phyloP scores from a whole-genome alignment of 2,329 filamentous ascomycete species.

The Alternaria sp. region DNA sequence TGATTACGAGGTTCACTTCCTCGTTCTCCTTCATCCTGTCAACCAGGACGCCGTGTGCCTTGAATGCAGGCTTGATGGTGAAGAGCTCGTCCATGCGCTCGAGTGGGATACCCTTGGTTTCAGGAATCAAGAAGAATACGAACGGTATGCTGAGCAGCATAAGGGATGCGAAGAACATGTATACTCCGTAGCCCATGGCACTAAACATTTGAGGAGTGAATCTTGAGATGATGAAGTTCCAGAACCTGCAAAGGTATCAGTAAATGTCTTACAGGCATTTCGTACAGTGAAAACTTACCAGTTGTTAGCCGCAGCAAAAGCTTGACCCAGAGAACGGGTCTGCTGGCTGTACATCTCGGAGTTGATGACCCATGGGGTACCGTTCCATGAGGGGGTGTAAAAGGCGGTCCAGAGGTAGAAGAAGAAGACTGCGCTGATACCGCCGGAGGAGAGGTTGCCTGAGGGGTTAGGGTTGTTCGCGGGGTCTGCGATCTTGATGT shows the following conservation, averaged over 20 bases:
- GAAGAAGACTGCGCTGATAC: constrained; percentile 72
- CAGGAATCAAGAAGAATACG: constrained; percentile 52
- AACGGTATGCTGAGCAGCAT: constrained; percentile 55
- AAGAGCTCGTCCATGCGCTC: constrained; percentile 60
- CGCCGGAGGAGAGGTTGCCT: constrained; percentile 54
- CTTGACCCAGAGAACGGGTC: constrained; percentile 69
- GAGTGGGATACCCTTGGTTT: constrained; percentile 58
- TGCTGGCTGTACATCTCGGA: constrained; percentile 77
- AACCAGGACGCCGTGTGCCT: constrained; percentile 53
- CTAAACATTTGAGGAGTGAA: constrained; percentile 74
- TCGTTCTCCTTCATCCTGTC: constrained; percentile 50
- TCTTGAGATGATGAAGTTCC: constrained; percentile 73
- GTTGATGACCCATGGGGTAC: constrained; percentile 79
- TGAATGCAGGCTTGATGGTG: constrained; percentile 54
- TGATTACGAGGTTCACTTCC: constrained; percentile 33
- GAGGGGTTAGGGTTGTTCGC: constrained; percentile 40
- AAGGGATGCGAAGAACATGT: constrained; percentile 61
- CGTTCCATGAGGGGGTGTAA: constrained; percentile 77
- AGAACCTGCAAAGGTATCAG: constrained; percentile 57
- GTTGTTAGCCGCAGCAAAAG: constrained; percentile 63
- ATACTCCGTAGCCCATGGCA: constrained; percentile 56
- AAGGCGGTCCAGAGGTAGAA: constrained; percentile 79
- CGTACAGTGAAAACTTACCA: constrained; percentile 58
- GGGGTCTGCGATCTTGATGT: constrained; percentile 64
- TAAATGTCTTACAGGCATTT: background rate